phyloP scores from a whole-genome alignment of 495 filamentous ascomycete species.

The Pyrenopolyporus hunteri region DNA sequence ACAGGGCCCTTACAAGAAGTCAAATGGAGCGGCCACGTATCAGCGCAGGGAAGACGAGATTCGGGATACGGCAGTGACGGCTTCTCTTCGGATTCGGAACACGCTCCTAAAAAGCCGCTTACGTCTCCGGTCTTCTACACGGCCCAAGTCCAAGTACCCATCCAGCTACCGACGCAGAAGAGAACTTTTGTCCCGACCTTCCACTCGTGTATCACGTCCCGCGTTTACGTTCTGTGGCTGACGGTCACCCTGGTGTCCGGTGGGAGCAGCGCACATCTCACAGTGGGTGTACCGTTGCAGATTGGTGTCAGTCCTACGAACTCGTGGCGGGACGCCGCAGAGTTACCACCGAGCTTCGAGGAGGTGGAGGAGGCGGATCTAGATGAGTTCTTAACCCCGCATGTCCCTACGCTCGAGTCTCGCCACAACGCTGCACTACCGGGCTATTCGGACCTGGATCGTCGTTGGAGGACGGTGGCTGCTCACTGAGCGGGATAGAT shows the following conservation, averaged over 20 bases:
- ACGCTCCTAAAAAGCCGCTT: conserved; percentile 3
- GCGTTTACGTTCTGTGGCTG: conserved; percentile 78
- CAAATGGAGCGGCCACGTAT: conserved; percentile 66
- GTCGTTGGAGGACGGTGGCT: conserved; percentile 14
- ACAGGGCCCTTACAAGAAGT: conserved; percentile 67
- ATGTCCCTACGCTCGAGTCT: conserved; percentile 42
- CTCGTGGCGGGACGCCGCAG: conserved; percentile 13
- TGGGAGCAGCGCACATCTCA: conserved; percentile 60
- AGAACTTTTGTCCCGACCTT: conserved; percentile 86
- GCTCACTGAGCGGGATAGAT: conserved; percentile 18
- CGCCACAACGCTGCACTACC: conserved; percentile 37
- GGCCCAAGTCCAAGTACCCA: conserved; percentile 71
- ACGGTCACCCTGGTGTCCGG: conserved; percentile 65
- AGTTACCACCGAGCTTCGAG: conserved; percentile 47
- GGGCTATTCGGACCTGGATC: conserved; percentile 42
- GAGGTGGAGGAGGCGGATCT: conserved; percentile 43
- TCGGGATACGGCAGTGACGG: conserved; percentile 57
- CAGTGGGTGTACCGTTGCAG: conserved; percentile 78
- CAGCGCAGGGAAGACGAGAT: conserved; percentile 57
- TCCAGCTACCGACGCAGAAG: conserved; percentile 69
- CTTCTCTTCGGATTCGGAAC: conserved; percentile 28
- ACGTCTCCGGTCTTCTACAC: conserved; percentile 60
- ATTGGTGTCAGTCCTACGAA: conserved; percentile 53
- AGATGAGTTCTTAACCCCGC: conserved; percentile 57
- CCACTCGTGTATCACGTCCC: conserved; percentile 81